These are phyloP conservation scores for Lasiodiplodia theobromae DNA, from an alignment of 2,329 filamentous ascomycete species.

Conservation along the genomic window DNA sequence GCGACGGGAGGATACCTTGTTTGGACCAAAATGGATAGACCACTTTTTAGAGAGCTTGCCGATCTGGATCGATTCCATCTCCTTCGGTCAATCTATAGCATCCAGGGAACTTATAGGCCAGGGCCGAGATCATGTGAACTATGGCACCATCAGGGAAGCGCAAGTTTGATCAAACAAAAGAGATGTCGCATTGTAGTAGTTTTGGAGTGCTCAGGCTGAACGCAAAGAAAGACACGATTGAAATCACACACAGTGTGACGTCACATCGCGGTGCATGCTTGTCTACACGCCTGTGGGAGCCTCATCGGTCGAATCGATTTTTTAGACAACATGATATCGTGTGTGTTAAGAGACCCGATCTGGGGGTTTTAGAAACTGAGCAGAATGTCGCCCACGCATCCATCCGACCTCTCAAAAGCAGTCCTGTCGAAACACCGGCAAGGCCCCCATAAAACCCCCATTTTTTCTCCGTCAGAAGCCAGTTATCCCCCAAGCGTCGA, in stretches of 20 bases:
- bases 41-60: background rate
- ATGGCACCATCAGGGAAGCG: too few relatives aligned
- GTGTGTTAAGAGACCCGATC: conserved; percentile 26
- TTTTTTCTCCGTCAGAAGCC: conserved; percentile 26
- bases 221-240: conserved; percentile 9
- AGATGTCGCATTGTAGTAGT: conserved; percentile 4
- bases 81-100: background rate
- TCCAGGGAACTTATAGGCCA: background rate
- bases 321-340: conserved; percentile 32
- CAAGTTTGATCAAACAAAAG: background rate
- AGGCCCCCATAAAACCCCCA: conserved; percentile 27
- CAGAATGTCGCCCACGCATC: conserved; percentile 28
- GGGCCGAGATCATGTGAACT: background rate
- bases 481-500: conserved; percentile 8
- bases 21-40: background rate
- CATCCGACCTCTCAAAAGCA: conserved; percentile 30
- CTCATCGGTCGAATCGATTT: conserved; percentile 29
- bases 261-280: conserved; percentile 3
- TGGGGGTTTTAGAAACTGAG: conserved; percentile 25
- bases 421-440: conserved; percentile 30
- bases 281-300: conserved; percentile 13
- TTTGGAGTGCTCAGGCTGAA: background rate
- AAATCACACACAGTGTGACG: conserved; percentile 19
- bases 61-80: background rate
- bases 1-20: background rate